Evolutionary conservation across 805 yeast genomes (phyloP).

Genomic region (Priceomyces melissophilus): DNA sequence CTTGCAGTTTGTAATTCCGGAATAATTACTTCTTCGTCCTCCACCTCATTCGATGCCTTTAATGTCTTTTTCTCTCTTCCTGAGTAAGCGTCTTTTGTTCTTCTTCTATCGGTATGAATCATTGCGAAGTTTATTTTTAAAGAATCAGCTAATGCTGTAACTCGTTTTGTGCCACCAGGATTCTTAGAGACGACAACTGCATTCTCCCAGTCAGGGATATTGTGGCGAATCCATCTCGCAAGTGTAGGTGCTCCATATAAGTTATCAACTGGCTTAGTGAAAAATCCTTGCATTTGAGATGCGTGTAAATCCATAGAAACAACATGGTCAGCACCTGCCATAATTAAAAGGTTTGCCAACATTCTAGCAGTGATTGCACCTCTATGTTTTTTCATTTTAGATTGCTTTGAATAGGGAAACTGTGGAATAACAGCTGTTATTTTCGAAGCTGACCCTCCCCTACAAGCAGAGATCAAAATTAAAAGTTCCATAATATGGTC

Average conservation of each 20-base stretch:
- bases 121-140: conserved; percentile 95
- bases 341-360: conserved; percentile 90
- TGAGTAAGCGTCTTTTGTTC: conserved; percentile 64
- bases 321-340: conserved; percentile 99
- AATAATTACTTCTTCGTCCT: conserved; percentile 65
- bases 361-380: conserved; percentile 98
- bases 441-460: conserved; percentile 97
- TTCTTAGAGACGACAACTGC: conserved; percentile 98
- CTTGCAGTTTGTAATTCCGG: conserved; percentile 92
- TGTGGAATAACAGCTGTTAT: conserved; percentile 97
- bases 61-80: conserved; percentile 43
- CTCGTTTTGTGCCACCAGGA: conserved; percentile 98
- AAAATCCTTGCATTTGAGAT: conserved; percentile 98
- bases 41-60: conserved; percentile 43
- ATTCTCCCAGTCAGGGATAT: conserved; percentile 77
- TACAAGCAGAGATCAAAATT: conserved; percentile 90
- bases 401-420: conserved; percentile 95
- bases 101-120: conserved; percentile 97
- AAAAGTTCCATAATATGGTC: conserved; percentile 96
- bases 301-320: conserved; percentile 97
- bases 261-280: conserved; percentile 95
- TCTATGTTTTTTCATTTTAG: conserved; percentile 97
- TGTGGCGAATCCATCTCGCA: conserved; percentile 92
- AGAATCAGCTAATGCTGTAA: conserved; percentile 95
- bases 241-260: conserved; percentile 94